Percentiles rank a stretch among this genome's conserved stretches.
phyloP scores from a whole-genome alignment of 768 basidiomycete species.

The Macrolepiota dolichaula region DNA sequence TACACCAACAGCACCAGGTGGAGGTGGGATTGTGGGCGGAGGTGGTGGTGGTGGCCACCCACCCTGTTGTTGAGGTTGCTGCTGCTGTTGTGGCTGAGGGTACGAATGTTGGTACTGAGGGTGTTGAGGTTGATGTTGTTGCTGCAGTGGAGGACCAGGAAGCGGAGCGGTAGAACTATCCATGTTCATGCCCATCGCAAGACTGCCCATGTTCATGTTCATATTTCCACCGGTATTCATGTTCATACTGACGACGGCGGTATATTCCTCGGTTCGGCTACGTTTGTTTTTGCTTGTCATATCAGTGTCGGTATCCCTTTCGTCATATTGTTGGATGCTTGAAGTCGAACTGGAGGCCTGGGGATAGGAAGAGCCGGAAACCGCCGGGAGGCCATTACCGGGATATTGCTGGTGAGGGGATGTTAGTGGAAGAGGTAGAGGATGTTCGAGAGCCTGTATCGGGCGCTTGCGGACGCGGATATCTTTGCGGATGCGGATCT shows the following conservation, averaged over 20 bases:
- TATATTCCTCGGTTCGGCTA: slow-evolving; percentile 29
- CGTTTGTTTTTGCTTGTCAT: slow-evolving; percentile 32
- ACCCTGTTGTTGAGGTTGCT: slow-evolving; percentile 15
- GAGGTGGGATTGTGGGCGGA: slow-evolving; percentile 32
- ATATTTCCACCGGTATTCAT: slow-evolving; percentile 7
- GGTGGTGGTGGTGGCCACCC: slow-evolving; percentile 31
- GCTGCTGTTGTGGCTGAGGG: slow-evolving; percentile 6
- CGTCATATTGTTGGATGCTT: slow-evolving; percentile 15
- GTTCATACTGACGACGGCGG: slow-evolving; percentile 13
- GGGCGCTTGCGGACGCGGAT: slow-evolving; percentile 79
- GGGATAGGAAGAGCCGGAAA: neutral
- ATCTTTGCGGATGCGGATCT: slow-evolving; percentile 91
- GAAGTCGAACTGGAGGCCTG: neutral
- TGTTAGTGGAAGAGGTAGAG: slow-evolving; percentile 22
- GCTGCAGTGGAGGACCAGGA: slow-evolving; percentile 21
- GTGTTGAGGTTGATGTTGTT: slow-evolving; percentile 16
- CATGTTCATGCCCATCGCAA: slow-evolving; percentile 17
- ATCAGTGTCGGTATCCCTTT: slow-evolving; percentile 21
- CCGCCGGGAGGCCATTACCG: slow-evolving; percentile 21
- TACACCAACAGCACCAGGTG: slow-evolving; percentile 22
- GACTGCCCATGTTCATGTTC: slow-evolving; percentile 4
- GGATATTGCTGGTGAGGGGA: slow-evolving; percentile 18
- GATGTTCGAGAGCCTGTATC: slow-evolving; percentile 35
- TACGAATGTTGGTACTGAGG: slow-evolving; percentile 10
- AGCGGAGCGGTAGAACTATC: slow-evolving; percentile 12